Base-by-base conservation (phyloP, 768 basidiomycete species). In the Fistulinella prunicolor region DNA sequence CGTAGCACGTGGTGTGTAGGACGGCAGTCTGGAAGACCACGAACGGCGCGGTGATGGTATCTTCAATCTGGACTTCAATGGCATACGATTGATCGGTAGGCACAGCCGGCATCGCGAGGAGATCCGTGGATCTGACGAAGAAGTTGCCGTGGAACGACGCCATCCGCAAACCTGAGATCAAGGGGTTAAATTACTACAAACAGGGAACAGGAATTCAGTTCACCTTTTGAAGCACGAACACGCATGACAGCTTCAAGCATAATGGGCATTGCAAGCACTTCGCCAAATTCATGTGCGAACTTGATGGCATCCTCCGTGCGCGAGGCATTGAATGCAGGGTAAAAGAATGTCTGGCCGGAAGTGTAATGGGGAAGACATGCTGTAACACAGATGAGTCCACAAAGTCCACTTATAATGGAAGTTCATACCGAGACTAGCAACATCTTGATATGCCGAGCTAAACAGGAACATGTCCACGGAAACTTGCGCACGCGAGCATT, bases 381-480 rank as follows among this genome's bases (percentile, higher is more conserved):
- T 94, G 48, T 26, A 38, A 48, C 23, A 46, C 8, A 17, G 26
- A 22, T 58, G 39, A n/a, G 29, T 32, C 19, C 24, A 32, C 19
- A 22, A 19, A 38, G 28, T 22, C 4, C 6, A 3, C 20, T 24
- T 22, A 9, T 24, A 30, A 47, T 45, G 4, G 9, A 48, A 16
- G 4, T 20, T 23, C 42, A 53, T 63, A 91, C 93, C 86, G 16
- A 99, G 77, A 50, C 85, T 93, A 1, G 96, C 93, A 37, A 98
- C 92, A 69, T 98, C 96, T 57, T 94, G 94, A 64, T 98, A 99
- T 17, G 78, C 75, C 8, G 92, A 78, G 56, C 90, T 90, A 75
- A 97, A 98, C 49, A 99, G 75, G 85, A 98, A 98, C 95, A 99
- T 97, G 66, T 98, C 95, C 49, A 98, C 95, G 0, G 94, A 92